phyloP scores from a whole-genome alignment of 371 early-diverging fungal genomes.

The Mortierella sp. region DNA sequence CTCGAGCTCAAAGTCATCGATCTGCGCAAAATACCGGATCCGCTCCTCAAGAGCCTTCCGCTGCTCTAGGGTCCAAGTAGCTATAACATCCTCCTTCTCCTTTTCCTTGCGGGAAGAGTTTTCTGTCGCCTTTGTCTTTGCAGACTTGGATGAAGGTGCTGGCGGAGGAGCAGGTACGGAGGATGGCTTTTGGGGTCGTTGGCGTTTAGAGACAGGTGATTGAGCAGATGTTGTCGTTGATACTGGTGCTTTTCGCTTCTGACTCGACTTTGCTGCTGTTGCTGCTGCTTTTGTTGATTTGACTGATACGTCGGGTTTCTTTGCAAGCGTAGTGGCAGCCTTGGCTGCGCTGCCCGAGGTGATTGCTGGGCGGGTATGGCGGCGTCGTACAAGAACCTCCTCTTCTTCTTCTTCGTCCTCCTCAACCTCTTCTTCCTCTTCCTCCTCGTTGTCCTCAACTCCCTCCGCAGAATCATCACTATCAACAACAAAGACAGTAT shows the following conservation, averaged over 20 bases:
- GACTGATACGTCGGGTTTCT: neutral
- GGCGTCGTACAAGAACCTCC: constrained; percentile 10
- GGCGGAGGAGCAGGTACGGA: neutral
- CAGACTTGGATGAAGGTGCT: neutral
- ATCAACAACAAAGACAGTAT: neutral
- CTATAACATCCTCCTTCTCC: constrained; percentile 19
- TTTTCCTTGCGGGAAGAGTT: neutral
- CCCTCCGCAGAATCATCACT: neutral
- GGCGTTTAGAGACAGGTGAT: neutral
- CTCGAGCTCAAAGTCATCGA: constrained; percentile 52
- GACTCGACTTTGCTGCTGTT: neutral
- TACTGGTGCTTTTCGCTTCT: constrained; percentile 13
- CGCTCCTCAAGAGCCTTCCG: constrained; percentile 33
- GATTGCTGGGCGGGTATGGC: neutral
- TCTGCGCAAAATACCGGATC: constrained; percentile 37
- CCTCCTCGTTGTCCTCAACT: neutral
- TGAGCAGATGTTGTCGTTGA: neutral
- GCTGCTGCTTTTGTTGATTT: neutral
- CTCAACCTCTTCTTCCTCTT: constrained; percentile 5
- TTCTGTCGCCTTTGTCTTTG: neutral
- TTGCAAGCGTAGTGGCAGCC: neutral
- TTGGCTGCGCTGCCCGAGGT: neutral
- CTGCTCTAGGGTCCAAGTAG: constrained; percentile 33
- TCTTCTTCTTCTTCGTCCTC: constrained; percentile 10
- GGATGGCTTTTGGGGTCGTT: neutral